Percentiles rank a stretch among this genome's conserved stretches.
Conservation (phyloP, 192 early-diverging fungal genomes). For the Rhizoclosmatium globosum region DNA sequence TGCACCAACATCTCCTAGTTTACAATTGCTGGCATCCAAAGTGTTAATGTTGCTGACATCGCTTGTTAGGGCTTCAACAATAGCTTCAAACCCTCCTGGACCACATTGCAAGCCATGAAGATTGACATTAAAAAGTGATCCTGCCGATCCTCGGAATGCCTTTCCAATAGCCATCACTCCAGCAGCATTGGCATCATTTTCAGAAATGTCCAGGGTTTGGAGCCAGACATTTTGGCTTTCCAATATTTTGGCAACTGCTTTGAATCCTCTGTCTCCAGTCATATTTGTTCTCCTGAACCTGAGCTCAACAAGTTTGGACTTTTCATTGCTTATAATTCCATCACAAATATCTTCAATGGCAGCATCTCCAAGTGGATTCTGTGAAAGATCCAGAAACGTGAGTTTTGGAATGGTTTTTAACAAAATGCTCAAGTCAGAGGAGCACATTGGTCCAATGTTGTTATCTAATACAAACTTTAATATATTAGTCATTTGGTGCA, state of each 20-base stretch:
- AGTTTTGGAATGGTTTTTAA: not conserved
- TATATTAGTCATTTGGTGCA: too few relatives aligned
- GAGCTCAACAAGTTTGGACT: not conserved
- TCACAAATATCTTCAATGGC: not conserved
- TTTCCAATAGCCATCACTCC: conserved; percentile 14
- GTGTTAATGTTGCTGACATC: not conserved
- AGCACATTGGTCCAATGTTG: not conserved
- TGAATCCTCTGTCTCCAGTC: not conserved
- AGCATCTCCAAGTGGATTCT: not conserved
- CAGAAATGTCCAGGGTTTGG: too few relatives aligned
- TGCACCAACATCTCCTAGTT: not conserved
- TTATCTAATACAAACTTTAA: not conserved
- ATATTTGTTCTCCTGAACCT: conserved; percentile 6
- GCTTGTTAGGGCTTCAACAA: conserved; percentile 12
- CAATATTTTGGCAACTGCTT: not conserved
- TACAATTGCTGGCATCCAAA: not conserved
- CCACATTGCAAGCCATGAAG: not conserved
- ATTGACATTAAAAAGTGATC: not conserved
- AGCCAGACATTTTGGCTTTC: too few relatives aligned
- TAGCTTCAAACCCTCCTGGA: conserved; percentile 2
- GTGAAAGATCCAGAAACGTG: not conserved
- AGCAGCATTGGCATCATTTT: not conserved
- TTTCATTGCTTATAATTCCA: not conserved
- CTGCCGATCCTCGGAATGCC: not conserved
- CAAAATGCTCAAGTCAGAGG: not conserved